Percentiles rank a stretch among this genome's conserved stretches.
Conservation (phyloP, 306 rosid species). For the Erythrophleum fordii region DNA sequence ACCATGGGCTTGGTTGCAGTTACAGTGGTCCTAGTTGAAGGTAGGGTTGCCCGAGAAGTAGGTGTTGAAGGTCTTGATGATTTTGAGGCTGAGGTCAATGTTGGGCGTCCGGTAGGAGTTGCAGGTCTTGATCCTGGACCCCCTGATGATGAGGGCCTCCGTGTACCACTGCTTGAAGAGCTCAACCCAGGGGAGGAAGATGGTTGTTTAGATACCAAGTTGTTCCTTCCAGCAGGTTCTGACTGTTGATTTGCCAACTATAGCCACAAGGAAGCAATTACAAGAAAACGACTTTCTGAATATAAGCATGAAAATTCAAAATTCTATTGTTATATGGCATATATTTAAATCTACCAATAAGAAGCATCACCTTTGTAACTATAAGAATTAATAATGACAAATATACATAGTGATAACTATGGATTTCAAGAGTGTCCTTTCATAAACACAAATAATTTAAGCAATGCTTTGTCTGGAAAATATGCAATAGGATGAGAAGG, state of each 20-base stretch:
- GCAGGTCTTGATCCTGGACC: conserved; percentile 89
- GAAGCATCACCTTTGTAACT: conserved; percentile 8
- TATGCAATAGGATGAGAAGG: neutral
- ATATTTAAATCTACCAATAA: neutral
- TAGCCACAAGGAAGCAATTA: conserved; percentile 46
- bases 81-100: conserved; percentile 63
- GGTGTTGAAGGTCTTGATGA: conserved; percentile 91
- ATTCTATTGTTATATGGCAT: neutral
- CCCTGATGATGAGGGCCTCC: conserved; percentile 82
- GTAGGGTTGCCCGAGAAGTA: conserved; percentile 70
- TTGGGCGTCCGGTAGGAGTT: conserved; percentile 83
- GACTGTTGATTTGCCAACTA: conserved; percentile 78
- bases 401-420: conserved; percentile 7
- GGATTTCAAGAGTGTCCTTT: conserved; percentile 9
- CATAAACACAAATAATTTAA: conserved; percentile 22
- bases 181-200: conserved; percentile 75
- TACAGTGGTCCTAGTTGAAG: conserved; percentile 55
- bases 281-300: conserved; percentile 35
- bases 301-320: conserved; percentile 31
- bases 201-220: conserved; percentile 64
- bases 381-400: neutral
- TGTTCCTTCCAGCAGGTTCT: conserved; percentile 68
- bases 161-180: conserved; percentile 68
- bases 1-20: conserved; percentile 55
- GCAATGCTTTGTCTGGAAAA: conserved; percentile 17